phyloP scores from a whole-genome alignment of 352 stramenopile genomes.

The Pythium utonaiense region DNA sequence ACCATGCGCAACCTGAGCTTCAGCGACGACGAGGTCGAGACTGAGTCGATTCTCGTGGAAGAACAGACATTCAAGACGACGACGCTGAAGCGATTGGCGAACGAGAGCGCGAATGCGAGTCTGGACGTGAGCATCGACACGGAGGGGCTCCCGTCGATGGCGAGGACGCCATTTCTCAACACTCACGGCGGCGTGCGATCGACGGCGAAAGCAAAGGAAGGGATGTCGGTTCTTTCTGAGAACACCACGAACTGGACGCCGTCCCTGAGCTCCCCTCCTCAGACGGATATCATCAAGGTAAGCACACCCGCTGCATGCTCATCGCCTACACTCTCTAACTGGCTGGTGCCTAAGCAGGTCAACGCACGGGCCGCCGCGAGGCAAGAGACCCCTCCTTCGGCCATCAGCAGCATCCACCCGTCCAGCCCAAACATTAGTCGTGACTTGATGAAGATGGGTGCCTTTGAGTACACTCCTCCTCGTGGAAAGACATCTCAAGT shows the following conservation, averaged over 20 bases:
- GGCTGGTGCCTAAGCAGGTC: background rate
- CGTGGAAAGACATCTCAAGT: slow-evolving; percentile 26
- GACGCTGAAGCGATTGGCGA: slow-evolving; percentile 41
- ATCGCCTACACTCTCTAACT: background rate
- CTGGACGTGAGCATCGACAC: slow-evolving; percentile 59
- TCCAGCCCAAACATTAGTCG: slow-evolving; percentile 64
- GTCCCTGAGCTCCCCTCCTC: slow-evolving; percentile 49
- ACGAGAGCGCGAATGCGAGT: slow-evolving; percentile 44
- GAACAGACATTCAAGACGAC: slow-evolving; percentile 75
- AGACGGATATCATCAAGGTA: slow-evolving; percentile 49
- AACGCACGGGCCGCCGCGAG: slow-evolving; percentile 13
- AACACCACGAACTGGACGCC: slow-evolving; percentile 57
- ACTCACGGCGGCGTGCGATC: slow-evolving; percentile 31
- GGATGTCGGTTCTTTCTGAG: slow-evolving; percentile 42
- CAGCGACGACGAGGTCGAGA: slow-evolving; percentile 29
- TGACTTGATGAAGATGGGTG: slow-evolving; percentile 80
- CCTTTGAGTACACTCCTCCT: slow-evolving; percentile 71
- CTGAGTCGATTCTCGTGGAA: slow-evolving; percentile 40
- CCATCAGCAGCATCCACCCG: slow-evolving; percentile 69
- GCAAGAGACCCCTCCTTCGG: slow-evolving; percentile 52
- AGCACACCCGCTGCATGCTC: background rate
- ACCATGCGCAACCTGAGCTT: slow-evolving; percentile 23
- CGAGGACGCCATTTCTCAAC: slow-evolving; percentile 61
- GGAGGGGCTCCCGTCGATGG: slow-evolving; percentile 59
- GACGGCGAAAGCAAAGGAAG: slow-evolving; percentile 22